phyloP scores from a whole-genome alignment of 805 yeast genomes.

The Kodamaea kakaduensis region DNA sequence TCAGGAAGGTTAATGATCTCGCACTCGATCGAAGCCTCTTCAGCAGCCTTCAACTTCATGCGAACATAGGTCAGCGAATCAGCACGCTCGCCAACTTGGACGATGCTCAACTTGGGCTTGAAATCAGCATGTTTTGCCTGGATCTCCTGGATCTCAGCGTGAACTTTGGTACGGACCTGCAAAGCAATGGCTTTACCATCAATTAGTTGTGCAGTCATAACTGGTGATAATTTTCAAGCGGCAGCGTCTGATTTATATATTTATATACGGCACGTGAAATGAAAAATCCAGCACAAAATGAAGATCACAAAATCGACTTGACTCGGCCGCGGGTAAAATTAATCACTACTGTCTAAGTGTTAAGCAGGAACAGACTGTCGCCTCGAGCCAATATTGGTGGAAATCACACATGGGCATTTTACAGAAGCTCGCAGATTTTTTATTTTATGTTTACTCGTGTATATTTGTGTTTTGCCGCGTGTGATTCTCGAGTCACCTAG shows the following conservation, averaged over 20 bases:
- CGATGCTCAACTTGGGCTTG: conserved; percentile 61
- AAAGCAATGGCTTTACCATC: conserved; percentile 45
- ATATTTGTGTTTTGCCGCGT: too few species aligned
- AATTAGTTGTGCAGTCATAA: conserved; percentile 30
- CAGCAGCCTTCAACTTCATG: conserved; percentile 76
- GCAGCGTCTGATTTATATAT: background rate
- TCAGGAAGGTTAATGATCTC: conserved; percentile 57
- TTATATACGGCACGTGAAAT: conserved; percentile 5
- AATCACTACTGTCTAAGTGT: too few species aligned
- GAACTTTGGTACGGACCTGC: conserved; percentile 35
- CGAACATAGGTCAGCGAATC: conserved; percentile 80
- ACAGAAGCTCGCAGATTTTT: too few species aligned
- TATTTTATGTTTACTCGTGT: too few species aligned
- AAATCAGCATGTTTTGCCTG: conserved; percentile 49
- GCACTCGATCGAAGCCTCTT: conserved; percentile 64
- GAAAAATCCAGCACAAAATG: too few species aligned
- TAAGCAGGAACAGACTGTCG: too few species aligned
- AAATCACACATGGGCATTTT: too few species aligned
- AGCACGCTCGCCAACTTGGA: conserved; percentile 74
- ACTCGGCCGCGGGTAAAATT: too few species aligned
- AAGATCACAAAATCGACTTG: background rate
- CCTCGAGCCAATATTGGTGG: too few species aligned
- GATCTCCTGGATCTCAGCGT: conserved; percentile 37
- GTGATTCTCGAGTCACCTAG: too few species aligned
- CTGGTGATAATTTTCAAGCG: conserved; percentile 5